Percentiles rank a stretch among this genome's conserved stretches.
These are phyloP conservation scores for Boechera retrofracta DNA, from an alignment of 345 rosid species.

Conservation along the genomic window DNA sequence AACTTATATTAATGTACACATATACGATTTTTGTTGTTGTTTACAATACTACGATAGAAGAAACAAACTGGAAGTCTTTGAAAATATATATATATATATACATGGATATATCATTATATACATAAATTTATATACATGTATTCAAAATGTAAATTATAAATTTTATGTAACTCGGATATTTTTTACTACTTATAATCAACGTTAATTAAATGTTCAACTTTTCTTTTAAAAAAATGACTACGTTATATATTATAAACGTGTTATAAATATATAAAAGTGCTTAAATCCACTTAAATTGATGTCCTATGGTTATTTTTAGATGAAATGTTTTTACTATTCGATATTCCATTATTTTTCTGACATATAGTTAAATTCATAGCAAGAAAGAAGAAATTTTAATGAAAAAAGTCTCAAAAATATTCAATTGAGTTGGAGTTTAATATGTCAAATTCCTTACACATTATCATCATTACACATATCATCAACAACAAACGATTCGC, in stretches of 20 bases:
- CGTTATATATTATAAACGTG: background rate
- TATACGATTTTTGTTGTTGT: too few species aligned
- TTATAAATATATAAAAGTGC: background rate
- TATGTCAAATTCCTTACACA: conserved; percentile 37
- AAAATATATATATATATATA: too few species aligned
- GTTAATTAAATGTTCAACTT: background rate
- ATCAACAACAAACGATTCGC: conserved; percentile 8
- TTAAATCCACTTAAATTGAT: background rate
- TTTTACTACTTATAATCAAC: too few species aligned
- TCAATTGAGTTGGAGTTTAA: background rate
- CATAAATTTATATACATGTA: background rate
- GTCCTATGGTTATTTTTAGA: background rate
- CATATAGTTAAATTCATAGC: background rate
- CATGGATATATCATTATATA: too few species aligned
- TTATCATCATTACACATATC: conserved; percentile 27
- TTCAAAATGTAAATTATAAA: too few species aligned
- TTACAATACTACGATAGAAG: too few species aligned
- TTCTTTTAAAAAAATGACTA: background rate
- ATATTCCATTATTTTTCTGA: background rate
- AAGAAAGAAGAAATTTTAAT: background rate
- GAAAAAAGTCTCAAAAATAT: background rate
- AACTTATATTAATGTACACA: background rate
- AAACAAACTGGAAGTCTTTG: too few species aligned
- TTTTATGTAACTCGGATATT: background rate
- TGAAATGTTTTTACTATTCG: background rate